Evolutionary conservation across 495 filamentous ascomycete species (phyloP).

Genomic region (Jackrogersella minutella): DNA sequence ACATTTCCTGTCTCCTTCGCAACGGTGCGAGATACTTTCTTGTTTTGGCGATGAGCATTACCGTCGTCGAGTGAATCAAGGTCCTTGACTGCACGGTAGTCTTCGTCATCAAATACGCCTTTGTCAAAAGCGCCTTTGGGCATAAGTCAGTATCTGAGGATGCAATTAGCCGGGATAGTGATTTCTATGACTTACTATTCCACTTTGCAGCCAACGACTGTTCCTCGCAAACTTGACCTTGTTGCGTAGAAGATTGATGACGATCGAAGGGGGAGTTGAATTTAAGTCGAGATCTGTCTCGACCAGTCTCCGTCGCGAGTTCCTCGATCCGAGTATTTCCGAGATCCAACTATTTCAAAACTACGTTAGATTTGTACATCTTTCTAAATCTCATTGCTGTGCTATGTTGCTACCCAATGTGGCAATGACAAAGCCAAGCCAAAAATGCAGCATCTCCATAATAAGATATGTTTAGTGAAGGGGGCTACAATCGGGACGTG

Average conservation of each 20-base stretch:
- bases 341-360: conserved; percentile 31
- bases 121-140: conserved; percentile 18
- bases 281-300: not conserved
- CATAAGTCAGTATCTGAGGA: conserved; percentile 9
- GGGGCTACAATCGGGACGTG: no score
- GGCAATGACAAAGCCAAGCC: no score
- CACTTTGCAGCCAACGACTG: not conserved
- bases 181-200: conserved; percentile 20
- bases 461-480: no score
- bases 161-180: not conserved
- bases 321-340: conserved; percentile 37
- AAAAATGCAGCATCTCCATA: no score
- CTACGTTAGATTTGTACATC: not conserved
- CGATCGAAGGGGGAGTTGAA: not conserved
- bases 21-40: not conserved
- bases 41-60: conserved; percentile 36
- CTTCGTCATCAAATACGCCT: conserved; percentile 36
- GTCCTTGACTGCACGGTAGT: conserved; percentile 23
- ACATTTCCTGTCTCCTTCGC: no score
- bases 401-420: no score
- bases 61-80: conserved; percentile 36
- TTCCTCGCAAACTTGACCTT: no score
- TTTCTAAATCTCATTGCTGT: not conserved
- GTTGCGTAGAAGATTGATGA: not conserved
- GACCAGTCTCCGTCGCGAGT: conserved; percentile 3